Evolutionary conservation across 2,329 filamentous ascomycete species (phyloP).

Genomic region (Sporothrix pseudoabietina): DNA sequence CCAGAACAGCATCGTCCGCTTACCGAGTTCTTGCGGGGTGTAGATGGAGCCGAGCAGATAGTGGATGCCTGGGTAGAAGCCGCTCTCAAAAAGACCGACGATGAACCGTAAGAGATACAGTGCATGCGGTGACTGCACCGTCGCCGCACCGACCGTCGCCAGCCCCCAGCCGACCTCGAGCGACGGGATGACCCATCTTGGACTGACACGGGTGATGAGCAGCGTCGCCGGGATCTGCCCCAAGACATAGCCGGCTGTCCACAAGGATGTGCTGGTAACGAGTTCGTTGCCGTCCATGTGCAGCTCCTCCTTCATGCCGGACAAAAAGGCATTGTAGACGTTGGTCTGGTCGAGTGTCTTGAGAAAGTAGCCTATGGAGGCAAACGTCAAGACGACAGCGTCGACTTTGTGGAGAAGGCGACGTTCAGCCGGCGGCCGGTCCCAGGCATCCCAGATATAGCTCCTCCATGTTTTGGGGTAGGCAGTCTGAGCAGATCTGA

Average conservation of each 20-base stretch:
- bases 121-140: conserved; percentile 37
- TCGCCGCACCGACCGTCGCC: conserved; percentile 35
- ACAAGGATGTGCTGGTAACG: conserved; percentile 42
- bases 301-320: conserved; percentile 53
- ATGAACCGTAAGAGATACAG: conserved; percentile 56
- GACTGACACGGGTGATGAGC: conserved; percentile 36
- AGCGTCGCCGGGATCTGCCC: conserved; percentile 38
- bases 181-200: conserved; percentile 40
- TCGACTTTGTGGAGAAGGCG: conserved; percentile 43
- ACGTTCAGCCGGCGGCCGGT: conserved; percentile 41
- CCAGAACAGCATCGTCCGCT: conserved; percentile 65
- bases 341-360: conserved; percentile 47
- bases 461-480: conserved; percentile 42
- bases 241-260: conserved; percentile 38
- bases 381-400: conserved; percentile 43
- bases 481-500: not conserved
- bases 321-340: conserved; percentile 52
- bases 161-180: conserved; percentile 42
- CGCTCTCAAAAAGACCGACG: conserved; percentile 55
- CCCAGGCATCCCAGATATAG: conserved; percentile 45
- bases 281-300: conserved; percentile 47
- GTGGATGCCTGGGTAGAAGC: conserved; percentile 58
- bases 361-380: conserved; percentile 42
- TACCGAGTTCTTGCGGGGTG: conserved; percentile 61
- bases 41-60: conserved; percentile 59